Conservation (phyloP, 2,329 filamentous ascomycete species). For the Alternaria solani region DNA sequence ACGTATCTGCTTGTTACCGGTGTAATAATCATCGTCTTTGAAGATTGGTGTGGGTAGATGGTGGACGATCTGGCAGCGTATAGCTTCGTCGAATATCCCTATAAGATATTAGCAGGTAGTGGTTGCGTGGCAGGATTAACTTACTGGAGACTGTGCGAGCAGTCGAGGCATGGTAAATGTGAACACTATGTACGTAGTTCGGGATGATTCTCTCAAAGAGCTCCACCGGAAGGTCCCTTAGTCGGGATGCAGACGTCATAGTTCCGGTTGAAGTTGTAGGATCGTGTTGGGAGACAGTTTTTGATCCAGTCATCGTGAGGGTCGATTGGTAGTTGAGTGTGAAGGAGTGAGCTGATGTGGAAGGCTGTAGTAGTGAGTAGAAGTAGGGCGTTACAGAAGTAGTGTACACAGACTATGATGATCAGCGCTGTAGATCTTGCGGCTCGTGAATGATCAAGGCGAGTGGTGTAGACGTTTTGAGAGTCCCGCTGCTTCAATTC, state of each 20-base stretch:
- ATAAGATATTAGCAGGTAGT: background rate
- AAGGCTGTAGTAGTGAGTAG: constrained; percentile 22
- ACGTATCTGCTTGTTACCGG: too few relatives aligned
- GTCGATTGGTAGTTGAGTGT: background rate
- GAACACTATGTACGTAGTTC: background rate
- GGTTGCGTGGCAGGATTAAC: background rate
- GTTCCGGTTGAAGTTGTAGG: background rate
- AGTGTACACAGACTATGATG: too few relatives aligned
- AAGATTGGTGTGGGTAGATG: background rate
- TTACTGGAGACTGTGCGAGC: background rate
- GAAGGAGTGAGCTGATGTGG: background rate
- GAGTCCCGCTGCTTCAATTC: background rate
- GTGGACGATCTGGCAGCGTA: background rate
- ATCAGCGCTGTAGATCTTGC: too few relatives aligned
- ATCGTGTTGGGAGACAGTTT: background rate
- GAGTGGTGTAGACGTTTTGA: too few relatives aligned
- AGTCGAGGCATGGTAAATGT: background rate
- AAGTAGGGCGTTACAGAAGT: background rate
- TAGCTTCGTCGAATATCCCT: background rate
- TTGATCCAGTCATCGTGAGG: rapidly evolving
- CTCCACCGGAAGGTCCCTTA: background rate
- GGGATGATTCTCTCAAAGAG: background rate
- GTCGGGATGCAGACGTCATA: background rate
- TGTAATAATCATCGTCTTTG: too few relatives aligned
- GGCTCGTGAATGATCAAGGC: too few relatives aligned